Conservation (phyloP, 495 filamentous ascomycete genomes). For the Podospora didyma region DNA sequence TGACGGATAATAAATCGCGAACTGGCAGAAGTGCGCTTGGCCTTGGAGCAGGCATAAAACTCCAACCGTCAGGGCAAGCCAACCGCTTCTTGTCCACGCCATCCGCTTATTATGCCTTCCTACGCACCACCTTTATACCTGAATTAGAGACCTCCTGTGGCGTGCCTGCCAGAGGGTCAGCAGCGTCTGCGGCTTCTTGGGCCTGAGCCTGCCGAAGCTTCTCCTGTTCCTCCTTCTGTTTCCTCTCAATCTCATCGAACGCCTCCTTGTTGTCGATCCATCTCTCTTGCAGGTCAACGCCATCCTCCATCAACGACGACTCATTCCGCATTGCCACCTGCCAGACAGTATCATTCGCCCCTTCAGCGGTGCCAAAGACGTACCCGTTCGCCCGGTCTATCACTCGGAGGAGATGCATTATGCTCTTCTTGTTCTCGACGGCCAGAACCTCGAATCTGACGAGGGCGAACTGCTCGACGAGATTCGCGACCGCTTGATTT, state of each 20-base stretch:
- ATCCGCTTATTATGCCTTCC: conserved; percentile 26
- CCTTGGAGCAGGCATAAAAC: too few species aligned
- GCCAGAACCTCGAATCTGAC: conserved; percentile 91
- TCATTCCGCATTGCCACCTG: conserved; percentile 90
- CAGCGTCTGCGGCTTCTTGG: conserved; percentile 27
- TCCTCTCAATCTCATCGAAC: conserved; percentile 75
- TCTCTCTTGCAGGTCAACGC: conserved; percentile 85
- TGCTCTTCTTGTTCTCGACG: conserved; percentile 91
- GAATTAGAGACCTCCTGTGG: conserved; percentile 11
- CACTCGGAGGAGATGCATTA: conserved; percentile 82
- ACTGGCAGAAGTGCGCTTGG: too few species aligned
- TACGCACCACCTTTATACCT: conserved; percentile 26
- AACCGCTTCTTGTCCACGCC: too few species aligned
- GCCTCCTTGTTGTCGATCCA: conserved; percentile 89
- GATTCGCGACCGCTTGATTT: conserved; percentile 79
- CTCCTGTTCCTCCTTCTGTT: conserved; percentile 59
- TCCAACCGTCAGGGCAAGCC: too few species aligned
- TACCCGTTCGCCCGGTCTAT: conserved; percentile 92
- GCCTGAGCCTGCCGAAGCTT: conserved; percentile 32
- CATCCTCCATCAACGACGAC: conserved; percentile 69
- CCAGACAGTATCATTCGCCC: conserved; percentile 91
- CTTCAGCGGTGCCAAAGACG: conserved; percentile 86
- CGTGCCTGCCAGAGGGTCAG: background rate
- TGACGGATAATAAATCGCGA: conserved; percentile 13
- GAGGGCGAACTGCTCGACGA: conserved; percentile 84